phyloP scores from a whole-genome alignment of 2,329 filamentous ascomycete species.

The Aspergillus ustus region DNA sequence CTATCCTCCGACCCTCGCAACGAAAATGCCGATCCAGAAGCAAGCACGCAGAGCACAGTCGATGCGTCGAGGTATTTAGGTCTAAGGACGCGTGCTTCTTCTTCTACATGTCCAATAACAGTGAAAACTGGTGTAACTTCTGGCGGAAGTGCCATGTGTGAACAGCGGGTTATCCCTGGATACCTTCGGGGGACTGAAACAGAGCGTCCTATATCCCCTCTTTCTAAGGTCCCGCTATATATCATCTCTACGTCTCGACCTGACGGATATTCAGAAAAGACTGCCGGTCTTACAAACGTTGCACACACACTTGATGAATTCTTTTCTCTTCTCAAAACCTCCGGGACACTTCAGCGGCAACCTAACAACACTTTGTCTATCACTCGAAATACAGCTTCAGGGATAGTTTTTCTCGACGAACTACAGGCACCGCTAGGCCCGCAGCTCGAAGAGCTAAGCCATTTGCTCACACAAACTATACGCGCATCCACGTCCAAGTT shows the following conservation, averaged over 20 bases:
- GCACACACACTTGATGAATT: constrained; percentile 6
- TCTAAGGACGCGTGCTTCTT: not conserved
- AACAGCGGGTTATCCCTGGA: not conserved
- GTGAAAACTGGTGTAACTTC: not conserved
- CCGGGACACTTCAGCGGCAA: not conserved
- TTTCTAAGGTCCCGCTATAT: constrained; percentile 35
- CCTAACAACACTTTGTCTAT: not conserved
- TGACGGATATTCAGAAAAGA: not conserved
- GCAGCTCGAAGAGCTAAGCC: constrained; percentile 31
- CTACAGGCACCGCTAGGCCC: constrained; percentile 24
- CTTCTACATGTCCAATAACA: not conserved
- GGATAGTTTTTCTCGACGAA: constrained; percentile 35
- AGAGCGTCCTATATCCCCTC: constrained; percentile 23
- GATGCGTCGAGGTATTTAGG: not conserved
- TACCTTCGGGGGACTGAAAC: not conserved
- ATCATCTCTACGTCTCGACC: constrained; percentile 9
- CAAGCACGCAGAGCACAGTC: not conserved
- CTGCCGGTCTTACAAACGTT: not conserved
- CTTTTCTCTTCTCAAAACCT: constrained; percentile 1
- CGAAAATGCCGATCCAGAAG: not conserved
- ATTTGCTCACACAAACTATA: constrained; percentile 21
- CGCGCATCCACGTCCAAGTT: not conserved
- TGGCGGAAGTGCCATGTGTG: not conserved
- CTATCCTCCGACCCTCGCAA: not conserved
- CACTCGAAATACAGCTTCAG: constrained; percentile 20